These are phyloP conservation scores for Cyclanthera cordifolia DNA, from an alignment of 306 rosid species.

Conservation along the genomic window DNA sequence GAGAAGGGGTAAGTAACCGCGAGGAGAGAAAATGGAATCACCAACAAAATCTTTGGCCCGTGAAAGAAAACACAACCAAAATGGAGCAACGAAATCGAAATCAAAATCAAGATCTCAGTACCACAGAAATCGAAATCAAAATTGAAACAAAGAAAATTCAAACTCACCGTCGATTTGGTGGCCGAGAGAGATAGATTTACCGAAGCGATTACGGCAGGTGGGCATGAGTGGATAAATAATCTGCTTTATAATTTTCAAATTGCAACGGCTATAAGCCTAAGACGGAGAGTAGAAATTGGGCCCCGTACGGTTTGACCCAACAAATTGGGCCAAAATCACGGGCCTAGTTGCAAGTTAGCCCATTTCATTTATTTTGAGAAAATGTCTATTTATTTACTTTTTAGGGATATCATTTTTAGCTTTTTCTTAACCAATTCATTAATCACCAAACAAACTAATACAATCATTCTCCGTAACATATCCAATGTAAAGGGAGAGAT, in stretches of 20 bases:
- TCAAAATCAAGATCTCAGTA: neutral
- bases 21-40: conserved; percentile 31
- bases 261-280: neutral
- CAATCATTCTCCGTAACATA: no score
- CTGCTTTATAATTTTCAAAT: neutral
- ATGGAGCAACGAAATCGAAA: neutral
- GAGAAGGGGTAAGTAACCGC: neutral
- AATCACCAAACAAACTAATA: no score
- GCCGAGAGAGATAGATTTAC: no score
- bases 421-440: no score
- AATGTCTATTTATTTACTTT: neutral
- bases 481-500: no score
- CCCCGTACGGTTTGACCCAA: neutral
- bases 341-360: no score
- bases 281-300: neutral
- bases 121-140: neutral
- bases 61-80: conserved; percentile 30
- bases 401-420: no score
- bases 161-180: neutral
- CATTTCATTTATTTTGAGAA: neutral
- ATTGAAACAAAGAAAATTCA: no score
- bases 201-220: neutral
- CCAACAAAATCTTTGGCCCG: conserved; percentile 41
- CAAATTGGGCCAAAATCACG: neutral
- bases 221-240: neutral